Base-by-base conservation (phyloP, 2,329 filamentous ascomycete genomes). In the Pyrenochaeta sp. region DNA sequence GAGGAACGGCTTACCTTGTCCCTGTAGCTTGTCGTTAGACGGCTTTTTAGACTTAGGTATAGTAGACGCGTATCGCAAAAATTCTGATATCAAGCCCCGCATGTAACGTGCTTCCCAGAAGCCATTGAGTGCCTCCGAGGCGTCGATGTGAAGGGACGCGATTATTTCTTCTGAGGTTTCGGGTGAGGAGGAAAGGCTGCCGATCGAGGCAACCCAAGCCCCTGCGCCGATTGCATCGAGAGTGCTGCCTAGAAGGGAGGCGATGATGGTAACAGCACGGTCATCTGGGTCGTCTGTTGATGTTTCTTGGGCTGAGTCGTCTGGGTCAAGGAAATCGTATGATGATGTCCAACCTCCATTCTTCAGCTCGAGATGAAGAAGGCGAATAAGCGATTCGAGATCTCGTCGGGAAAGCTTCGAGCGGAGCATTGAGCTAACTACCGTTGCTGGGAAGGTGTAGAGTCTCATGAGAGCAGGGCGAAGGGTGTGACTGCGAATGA, bases 341-440 rank as follows among this genome's bases (percentile, higher is more conserved):
- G 85, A 82, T 15, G 86, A 85, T 0, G 89, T 91, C 90, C 90
- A 94, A 29, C 88, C 87, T 51, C 90, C 90, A 60, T 87, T 85
- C 45, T 87, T 85, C 40, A 94, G 81, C 75, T 93, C 89, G 59
- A 89, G 82, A 50, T 90, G 86, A 27, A 94, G 81, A 5, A 92
- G 80, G 61, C 89, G 85, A 63, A 93, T 88, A 47, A 94, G 82
- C 31, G 87, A 87, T 10, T 91, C 79, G 20, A 90, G 85, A 62
- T 93, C 88, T 58, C 88, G 83, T 2, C 85, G 87, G 42, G 83
- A 82, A 54, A 91, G 84, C 23, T 83, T 83, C 10, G 81, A 79
- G 35, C 88, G 86, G 39, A 94, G 81, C 2, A 85, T 84, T 47
- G 83, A 81, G 41, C 89, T 84, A 36, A 90, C 87, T 1, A 82